These are phyloP conservation scores for Amylostereum chailletii DNA, from an alignment of 1,284 basidiomycete species.

Conservation along the genomic window DNA sequence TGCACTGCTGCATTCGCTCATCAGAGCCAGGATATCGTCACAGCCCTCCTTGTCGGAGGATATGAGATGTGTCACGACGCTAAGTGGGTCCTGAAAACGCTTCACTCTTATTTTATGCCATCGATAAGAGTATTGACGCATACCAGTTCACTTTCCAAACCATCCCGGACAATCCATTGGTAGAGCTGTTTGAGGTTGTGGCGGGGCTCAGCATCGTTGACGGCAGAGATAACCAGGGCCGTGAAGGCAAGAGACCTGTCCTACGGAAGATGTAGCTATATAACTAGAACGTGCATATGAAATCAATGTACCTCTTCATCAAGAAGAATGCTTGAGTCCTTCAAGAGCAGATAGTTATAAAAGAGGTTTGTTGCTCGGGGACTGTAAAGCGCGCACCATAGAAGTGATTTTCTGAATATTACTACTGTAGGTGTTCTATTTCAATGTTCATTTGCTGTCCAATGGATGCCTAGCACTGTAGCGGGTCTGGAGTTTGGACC, in stretches of 20 bases:
- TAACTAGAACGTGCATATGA: not conserved
- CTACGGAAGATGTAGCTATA: not conserved
- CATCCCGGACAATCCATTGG: conserved; percentile 13
- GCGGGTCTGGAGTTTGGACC: too few relatives aligned
- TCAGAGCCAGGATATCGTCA: conserved; percentile 31
- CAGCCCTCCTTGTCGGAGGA: conserved; percentile 28
- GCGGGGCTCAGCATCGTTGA: conserved; percentile 16
- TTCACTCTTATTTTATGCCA: not conserved
- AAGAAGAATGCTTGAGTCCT: not conserved
- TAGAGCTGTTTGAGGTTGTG: conserved; percentile 13
- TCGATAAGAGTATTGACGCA: not conserved
- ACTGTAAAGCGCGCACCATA: not conserved
- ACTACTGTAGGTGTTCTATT: not conserved
- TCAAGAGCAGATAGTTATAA: not conserved
- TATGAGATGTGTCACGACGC: conserved; percentile 36
- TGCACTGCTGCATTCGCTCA: conserved; percentile 36
- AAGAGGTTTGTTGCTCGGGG: too few relatives aligned
- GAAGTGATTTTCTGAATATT: not conserved
- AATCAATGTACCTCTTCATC: not conserved
- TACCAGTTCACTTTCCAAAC: conserved; percentile 16
- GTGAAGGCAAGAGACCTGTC: conserved; percentile 11
- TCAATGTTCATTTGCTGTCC: not conserved
- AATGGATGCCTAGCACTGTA: not conserved
- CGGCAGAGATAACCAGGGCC: conserved; percentile 16
- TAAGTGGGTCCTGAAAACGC: conserved; percentile 39